Evolutionary conservation across 2,329 filamentous ascomycete genomes (phyloP).

Genomic region (Epichloe baconii): DNA sequence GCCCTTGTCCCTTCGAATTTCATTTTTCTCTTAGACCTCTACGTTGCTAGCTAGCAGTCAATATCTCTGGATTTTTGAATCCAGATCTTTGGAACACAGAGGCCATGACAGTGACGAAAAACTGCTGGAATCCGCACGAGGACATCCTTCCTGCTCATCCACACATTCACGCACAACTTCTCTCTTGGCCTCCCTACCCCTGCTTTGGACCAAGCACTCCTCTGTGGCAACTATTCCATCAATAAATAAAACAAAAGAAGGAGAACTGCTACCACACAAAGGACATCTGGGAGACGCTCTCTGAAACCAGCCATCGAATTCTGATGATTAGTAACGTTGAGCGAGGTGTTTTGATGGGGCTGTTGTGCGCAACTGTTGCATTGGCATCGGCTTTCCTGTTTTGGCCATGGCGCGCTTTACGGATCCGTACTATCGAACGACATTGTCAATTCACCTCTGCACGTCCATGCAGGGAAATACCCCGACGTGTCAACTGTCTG

Average conservation of each 20-base stretch:
- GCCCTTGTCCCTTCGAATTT: not conserved
- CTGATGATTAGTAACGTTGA: not conserved
- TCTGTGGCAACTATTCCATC: not conserved
- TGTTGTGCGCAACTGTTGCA: not conserved
- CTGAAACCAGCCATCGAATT: not conserved
- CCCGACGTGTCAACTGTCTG: not conserved
- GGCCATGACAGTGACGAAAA: constrained; percentile 2
- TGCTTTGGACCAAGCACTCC: not conserved
- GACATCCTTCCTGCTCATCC: not conserved
- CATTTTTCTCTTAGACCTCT: no score
- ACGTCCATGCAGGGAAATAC: not conserved
- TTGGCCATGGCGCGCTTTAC: not conserved
- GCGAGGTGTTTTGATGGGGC: not conserved
- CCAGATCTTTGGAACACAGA: not conserved
- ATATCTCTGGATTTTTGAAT: no score
- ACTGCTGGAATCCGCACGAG: not conserved
- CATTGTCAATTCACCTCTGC: not conserved
- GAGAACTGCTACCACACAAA: no score
- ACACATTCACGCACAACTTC: not conserved
- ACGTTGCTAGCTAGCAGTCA: not conserved
- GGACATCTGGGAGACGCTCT: not conserved
- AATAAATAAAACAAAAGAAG: no score
- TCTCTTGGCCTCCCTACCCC: not conserved
- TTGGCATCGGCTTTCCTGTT: constrained; percentile 3
- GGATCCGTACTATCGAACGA: not conserved